Evolutionary conservation across 1,139 yeast genomes (phyloP), one percentile per base, ranked within the genome.

Genomic region (Diutina neorugosa): DNA sequence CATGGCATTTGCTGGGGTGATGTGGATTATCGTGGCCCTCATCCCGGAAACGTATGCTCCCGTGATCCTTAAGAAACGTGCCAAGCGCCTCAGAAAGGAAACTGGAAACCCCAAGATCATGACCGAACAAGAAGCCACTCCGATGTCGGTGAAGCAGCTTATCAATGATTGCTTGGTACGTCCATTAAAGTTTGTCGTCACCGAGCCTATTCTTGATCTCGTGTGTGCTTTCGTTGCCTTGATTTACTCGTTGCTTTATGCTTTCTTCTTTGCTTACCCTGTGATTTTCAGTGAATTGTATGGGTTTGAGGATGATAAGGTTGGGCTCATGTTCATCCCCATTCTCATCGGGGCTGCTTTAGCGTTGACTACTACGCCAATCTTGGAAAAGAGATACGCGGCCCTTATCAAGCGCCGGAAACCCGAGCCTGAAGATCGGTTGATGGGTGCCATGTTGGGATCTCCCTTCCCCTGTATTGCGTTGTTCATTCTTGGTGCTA

Each of bases 11-110:
- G 88, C 93, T 1, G 96, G 96, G 56, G 79, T 80, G 1, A 82
- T 85, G 80, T 84, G 93, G 86, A 72, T 88, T 27, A 57, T 77
- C 27, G 74, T 84, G 31, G 66, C 81, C 16, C 59, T 74, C 20
- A 77, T 89, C 44, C 96, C 96, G 9, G 97, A 90, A 71, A 90
- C 97, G 25, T 89, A 86, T 67, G 91, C 96, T 2, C 96, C 96
- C 4, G 89, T 84, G 6, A 87, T 89, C 55, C 74, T 89, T 61
- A 88, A 86, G 65, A 74, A 67, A 51, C 78, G 89, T 64, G 96
- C 96, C 46, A 69, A 70, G 60, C 76, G 66, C 59, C 65, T 88
- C 62, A 79, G 96, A 73, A 78, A 81, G 63, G 86, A 86, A 68
- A 85, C 95, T 9, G 95, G 95, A 53, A 84, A 88, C 64, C 71